Evolutionary conservation across 257 asterid species (phyloP), one percentile per base, ranked within the genome.

Genomic region (Nicotiana sylvestris): DNA sequence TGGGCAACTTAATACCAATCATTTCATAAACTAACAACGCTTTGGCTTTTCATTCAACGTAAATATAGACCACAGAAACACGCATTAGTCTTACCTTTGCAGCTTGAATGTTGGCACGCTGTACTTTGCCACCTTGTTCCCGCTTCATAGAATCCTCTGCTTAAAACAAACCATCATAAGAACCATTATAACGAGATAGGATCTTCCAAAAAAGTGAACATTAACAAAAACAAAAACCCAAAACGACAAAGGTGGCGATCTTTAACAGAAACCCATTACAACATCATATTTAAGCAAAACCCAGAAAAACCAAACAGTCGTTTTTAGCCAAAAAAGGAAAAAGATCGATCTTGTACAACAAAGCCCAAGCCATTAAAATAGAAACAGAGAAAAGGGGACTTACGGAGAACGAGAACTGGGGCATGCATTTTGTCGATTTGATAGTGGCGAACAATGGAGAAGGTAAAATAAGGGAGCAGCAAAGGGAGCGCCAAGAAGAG

Each of bases 121-220:
- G 99, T 83, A 93, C 99, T 89, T 93, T 95, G 66, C 84, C 91
- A 78, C 98, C 99, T 49, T 97, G 93, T 81, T 95, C 99, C n/a
- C 97, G 92, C 89, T 92, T 92, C 89, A 95, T 60, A 18, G 97
- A 82, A 86, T 95, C 99, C 81, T 95, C 97, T 95, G 97, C 89
- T 85, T 81, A 76, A 83, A 53, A 66, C 67, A 87, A 83, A 39
- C 29, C 66, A 27, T 43, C 60, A 39, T 13, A 83, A 72, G 9
- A 61, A 43, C 62, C 21, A 25, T 16, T 80, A 80, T 65, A 15
- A 30, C 0, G n/a, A 60, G 15, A 62, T 12, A 17, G 35, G 62
- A 43, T 43, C 49, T 49, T 32, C 18, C 18, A 12, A 1, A 83
- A 12, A 78, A 11, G 1, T 43, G 1, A 46, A 37, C 60, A 79